A percentile compares a stretch with the other conserved stretches of the same genome.
phyloP scores from a whole-genome alignment of 177 flowering plant species.

The Vitis hybrid region DNA sequence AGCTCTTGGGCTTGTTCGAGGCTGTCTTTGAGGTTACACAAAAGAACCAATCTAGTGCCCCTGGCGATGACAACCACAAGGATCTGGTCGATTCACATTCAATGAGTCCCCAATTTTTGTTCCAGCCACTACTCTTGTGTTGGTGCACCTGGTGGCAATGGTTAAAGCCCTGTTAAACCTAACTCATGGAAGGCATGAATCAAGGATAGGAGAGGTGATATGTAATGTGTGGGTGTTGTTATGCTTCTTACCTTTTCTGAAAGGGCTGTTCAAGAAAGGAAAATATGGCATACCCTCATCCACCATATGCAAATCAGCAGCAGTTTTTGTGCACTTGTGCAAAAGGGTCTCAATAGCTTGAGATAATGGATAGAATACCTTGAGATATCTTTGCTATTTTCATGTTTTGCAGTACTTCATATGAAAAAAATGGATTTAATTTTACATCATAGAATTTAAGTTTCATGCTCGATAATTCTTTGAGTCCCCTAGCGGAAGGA shows the following conservation, averaged over 20 bases:
- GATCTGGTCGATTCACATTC: constrained; percentile 41
- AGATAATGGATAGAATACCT: background rate
- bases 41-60: constrained; percentile 28
- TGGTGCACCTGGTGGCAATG: constrained; percentile 40
- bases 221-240: constrained; percentile 39
- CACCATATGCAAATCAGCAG: constrained; percentile 32
- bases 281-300: constrained; percentile 51
- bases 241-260: constrained; percentile 44
- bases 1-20: constrained; percentile 51
- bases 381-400: too few species aligned
- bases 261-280: constrained; percentile 49
- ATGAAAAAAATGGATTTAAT: too few species aligned
- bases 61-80: background rate
- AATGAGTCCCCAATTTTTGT: constrained; percentile 45
- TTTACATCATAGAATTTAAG: too few species aligned
- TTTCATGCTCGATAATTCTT: too few species aligned
- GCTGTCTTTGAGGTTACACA: constrained; percentile 52
- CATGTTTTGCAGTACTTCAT: too few species aligned
- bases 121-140: constrained; percentile 38
- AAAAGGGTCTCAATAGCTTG: background rate
- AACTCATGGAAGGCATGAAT: constrained; percentile 2
- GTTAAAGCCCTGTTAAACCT: constrained; percentile 10
- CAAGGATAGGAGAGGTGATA: constrained; percentile 40
- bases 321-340: constrained; percentile 25
- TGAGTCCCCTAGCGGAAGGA: too few species aligned